Base-by-base conservation (phyloP, 2,329 filamentous ascomycete species). In the Penicillium sp. region DNA sequence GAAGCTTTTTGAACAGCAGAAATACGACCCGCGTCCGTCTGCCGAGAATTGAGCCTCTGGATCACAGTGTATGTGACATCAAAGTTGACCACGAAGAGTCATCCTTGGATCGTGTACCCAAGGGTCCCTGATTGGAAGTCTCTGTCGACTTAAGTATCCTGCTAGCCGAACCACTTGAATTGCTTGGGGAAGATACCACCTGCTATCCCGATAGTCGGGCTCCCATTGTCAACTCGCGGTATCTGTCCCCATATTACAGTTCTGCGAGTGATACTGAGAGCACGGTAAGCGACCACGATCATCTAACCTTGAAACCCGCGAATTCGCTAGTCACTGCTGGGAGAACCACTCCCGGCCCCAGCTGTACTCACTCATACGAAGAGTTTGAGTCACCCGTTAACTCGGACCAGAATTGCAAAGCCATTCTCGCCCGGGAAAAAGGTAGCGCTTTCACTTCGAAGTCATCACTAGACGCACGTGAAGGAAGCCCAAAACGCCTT, bases 161-260 rank as follows among this genome's bases (percentile, higher is more conserved):
- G 1, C 16, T 58, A 1, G 50, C 47, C 15, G 52, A 55, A 15
- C 26, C 58, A 18, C 51, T 56, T 33, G 52, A 49, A 9, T 36
- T 45, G 29, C 48, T 59, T 38, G 47, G 56, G 43, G 36, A 29
- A 16, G 51, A 44, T 34, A 15, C 42, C 13, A 24, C 33, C 8
- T 29, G 34, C 21, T 39, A 45, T 41, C 36, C 42, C 7, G 31
- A 18, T 21, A 23, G 18, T 6, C 36, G 36, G 5, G 10, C 16
- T 16, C 18, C 36, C 5, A 9, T 6, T 21, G 16, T 21, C 9
- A 39, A 39, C 6, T 39, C 18, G 18, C 18, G 18, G 7, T 43
- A 9, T 45, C 41, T 4, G 34, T 56, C 43, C n/a, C 24, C 31
- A 23, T 51, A 49, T 23, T 31, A 46, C 26, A 49, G 42, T 29